Evolutionary conservation across 2,329 filamentous ascomycete genomes (phyloP).

Genomic region (Sporothrix protearum): DNA sequence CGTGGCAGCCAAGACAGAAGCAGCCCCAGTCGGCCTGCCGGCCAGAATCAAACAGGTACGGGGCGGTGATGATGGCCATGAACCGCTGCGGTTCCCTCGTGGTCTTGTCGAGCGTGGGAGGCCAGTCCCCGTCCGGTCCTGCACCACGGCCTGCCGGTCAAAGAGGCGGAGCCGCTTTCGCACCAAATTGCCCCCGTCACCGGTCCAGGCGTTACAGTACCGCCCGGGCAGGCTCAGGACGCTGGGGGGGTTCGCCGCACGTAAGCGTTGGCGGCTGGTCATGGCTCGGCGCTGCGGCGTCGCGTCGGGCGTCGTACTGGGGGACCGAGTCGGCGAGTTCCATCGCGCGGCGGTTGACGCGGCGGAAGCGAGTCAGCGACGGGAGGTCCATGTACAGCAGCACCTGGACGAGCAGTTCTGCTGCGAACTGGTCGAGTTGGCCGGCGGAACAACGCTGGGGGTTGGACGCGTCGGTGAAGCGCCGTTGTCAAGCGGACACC

Average conservation of each 20-base stretch:
- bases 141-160: background rate
- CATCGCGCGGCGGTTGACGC: constrained; percentile 30
- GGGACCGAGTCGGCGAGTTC: constrained; percentile 16
- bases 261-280: background rate
- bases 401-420: constrained; percentile 33
- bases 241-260: constrained; percentile 34
- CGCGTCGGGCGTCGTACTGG: constrained; percentile 11
- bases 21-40: constrained; percentile 20
- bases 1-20: constrained; percentile 14
- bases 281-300: background rate
- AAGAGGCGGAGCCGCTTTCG: constrained; percentile 5
- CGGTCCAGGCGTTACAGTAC: background rate
- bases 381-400: constrained; percentile 35
- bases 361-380: constrained; percentile 37
- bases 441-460: constrained; percentile 26
- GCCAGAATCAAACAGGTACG: constrained; percentile 5
- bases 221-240: constrained; percentile 30
- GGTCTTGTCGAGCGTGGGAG: background rate
- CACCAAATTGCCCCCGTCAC: background rate
- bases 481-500: no score
- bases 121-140: background rate
- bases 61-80: constrained; percentile 19
- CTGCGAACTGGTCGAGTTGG: constrained; percentile 33
- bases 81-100: background rate
- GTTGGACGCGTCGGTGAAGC: no score